phyloP scores from a whole-genome alignment of 208 protist genomes.

The Wallacemonas sp. region DNA sequence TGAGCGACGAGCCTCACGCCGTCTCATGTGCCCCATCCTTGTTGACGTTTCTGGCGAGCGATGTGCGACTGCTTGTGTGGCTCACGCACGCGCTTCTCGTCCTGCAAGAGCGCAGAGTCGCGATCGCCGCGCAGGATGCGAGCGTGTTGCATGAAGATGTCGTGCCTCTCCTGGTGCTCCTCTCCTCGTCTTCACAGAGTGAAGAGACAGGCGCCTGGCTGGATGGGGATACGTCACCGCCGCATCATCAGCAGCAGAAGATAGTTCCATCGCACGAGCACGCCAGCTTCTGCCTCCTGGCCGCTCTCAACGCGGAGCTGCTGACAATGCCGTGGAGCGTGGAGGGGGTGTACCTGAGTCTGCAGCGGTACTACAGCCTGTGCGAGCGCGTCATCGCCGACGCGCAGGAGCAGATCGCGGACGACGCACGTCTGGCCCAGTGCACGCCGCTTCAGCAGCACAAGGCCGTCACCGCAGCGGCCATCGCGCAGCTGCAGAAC shows the following conservation, averaged over 20 bases:
- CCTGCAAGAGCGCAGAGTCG: slow-evolving; percentile 40
- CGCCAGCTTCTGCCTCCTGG: slow-evolving; percentile 11
- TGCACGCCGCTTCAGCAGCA: neutral
- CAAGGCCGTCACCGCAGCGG: neutral
- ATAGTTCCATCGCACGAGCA: neutral
- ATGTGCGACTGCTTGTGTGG: slow-evolving; percentile 42
- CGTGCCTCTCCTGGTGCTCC: slow-evolving; percentile 32
- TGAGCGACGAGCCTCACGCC: too few species aligned
- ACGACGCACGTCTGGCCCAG: neutral
- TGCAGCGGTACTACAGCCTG: slow-evolving; percentile 36
- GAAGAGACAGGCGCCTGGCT: too few species aligned
- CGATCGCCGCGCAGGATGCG: slow-evolving; percentile 34
- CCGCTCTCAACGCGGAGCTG: slow-evolving; percentile 18
- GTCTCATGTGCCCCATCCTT: neutral
- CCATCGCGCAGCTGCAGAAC: slow-evolving; percentile 1
- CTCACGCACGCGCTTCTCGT: slow-evolving; percentile 37
- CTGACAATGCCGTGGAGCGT: slow-evolving; percentile 42
- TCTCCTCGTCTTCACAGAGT: neutral
- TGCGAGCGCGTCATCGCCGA: slow-evolving; percentile 6
- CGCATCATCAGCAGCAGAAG: too few species aligned
- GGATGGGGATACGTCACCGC: too few species aligned
- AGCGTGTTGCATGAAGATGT: slow-evolving; percentile 21
- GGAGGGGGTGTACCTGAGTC: slow-evolving; percentile 29
- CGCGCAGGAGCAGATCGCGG: neutral
- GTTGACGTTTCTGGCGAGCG: slow-evolving; percentile 17